A percentile compares a stretch with the other conserved stretches of the same genome.
phyloP scores from a whole-genome alignment of 2,329 filamentous ascomycete genomes.

The Alternaria incomplexa region DNA sequence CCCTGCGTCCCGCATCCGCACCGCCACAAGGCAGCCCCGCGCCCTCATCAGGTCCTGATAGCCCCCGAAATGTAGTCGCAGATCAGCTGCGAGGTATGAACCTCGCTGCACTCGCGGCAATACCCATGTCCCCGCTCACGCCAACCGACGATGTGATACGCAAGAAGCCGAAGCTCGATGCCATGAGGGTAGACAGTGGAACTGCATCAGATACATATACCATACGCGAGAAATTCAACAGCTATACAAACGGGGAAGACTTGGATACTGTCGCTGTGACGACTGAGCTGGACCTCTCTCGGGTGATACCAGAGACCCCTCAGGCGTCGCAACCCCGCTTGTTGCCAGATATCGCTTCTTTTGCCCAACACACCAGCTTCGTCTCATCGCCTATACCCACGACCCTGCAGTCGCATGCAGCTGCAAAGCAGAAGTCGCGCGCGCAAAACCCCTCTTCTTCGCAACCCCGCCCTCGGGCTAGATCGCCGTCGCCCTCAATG shows the following conservation, averaged over 20 bases:
- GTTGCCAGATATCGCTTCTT: constrained; percentile 37
- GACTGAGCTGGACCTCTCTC: constrained; percentile 1
- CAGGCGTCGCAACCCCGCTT: constrained; percentile 42
- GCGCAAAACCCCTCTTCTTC: constrained; percentile 15
- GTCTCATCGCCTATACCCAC: constrained; percentile 20
- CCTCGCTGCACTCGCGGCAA: constrained; percentile 31
- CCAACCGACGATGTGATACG: constrained; percentile 41
- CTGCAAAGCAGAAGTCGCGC: constrained; percentile 3
- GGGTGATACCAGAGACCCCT: constrained; percentile 42
- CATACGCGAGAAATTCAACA: constrained; percentile 1
- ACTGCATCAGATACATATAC: constrained; percentile 19
- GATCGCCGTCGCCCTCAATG: constrained; percentile 40
- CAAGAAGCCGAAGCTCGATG: constrained; percentile 47
- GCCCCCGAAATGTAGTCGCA: constrained; percentile 45
- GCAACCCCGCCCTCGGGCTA: constrained; percentile 27
- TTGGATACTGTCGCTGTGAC: constrained; percentile 11
- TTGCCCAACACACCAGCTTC: constrained; percentile 39
- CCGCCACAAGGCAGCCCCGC: constrained; percentile 32
- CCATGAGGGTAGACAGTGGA: constrained; percentile 26
- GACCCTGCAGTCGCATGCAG: constrained; percentile 6
- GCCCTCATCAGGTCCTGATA: constrained; percentile 33
- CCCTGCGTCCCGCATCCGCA: constrained; percentile 34
- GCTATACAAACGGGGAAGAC: not conserved
- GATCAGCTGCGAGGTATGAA: constrained; percentile 45
- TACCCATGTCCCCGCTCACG: constrained; percentile 43